These are phyloP conservation scores for Paramecium sonneborni DNA, from an alignment of 73 alveolate species.

Conservation along the genomic window DNA sequence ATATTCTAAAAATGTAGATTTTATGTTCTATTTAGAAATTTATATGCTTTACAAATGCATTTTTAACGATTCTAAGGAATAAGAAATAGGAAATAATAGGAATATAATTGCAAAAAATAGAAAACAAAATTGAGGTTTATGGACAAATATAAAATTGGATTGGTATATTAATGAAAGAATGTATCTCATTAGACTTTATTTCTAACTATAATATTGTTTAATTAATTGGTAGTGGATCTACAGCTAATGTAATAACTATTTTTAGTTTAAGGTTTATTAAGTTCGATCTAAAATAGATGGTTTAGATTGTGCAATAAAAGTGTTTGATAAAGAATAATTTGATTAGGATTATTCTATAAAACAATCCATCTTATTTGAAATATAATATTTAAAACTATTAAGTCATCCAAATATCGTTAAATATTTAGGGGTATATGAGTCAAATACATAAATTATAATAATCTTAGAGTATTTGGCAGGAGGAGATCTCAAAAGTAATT, in stretches of 20 bases:
- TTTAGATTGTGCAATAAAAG: background rate
- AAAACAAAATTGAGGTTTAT: background rate
- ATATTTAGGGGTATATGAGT: constrained; percentile 76
- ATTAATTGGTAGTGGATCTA: constrained; percentile 29
- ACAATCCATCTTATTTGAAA: constrained; percentile 75
- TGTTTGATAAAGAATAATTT: constrained; percentile 62
- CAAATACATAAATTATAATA: constrained; percentile 30
- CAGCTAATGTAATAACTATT: background rate
- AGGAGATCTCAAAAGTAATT: background rate
- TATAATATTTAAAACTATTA: constrained; percentile 72
- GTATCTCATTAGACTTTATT: background rate
- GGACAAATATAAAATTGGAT: background rate
- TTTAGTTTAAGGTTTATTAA: constrained; percentile 4
- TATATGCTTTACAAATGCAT: background rate
- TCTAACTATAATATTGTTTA: constrained; percentile 12
- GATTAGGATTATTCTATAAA: constrained; percentile 8
- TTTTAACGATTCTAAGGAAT: background rate
- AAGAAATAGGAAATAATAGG: background rate
- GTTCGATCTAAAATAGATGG: background rate
- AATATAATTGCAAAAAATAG: background rate
- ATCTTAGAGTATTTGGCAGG: constrained; percentile 40
- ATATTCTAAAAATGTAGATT: background rate
- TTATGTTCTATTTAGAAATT: background rate
- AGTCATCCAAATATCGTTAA: constrained; percentile 79
- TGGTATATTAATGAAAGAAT: background rate